A percentile compares a stretch with the other conserved stretches of the same genome.
Evolutionary conservation across 176 grass and related monocot species (phyloP).

Genomic region (Olyra latifolia): DNA sequence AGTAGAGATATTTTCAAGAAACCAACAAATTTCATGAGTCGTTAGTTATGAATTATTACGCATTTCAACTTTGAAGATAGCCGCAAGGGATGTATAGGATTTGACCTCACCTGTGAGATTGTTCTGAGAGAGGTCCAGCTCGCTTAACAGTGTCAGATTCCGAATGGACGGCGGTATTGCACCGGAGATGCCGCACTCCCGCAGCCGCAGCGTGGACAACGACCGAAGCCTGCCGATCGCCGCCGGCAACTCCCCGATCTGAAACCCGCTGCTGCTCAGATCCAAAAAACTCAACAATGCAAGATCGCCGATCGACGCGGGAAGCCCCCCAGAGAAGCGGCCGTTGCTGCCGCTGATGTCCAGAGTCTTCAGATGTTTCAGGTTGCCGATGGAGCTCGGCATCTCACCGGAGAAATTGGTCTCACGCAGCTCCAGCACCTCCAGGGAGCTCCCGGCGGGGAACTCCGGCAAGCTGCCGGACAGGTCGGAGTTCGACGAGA

Average conservation of each 20-base stretch:
- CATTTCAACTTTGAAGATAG: background rate
- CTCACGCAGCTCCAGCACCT: constrained; percentile 39
- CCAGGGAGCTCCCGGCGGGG: constrained; percentile 17
- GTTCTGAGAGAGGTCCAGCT: constrained; percentile 26
- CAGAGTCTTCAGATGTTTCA: constrained; percentile 13
- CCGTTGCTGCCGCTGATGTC: constrained; percentile 11
- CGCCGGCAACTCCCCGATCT: constrained; percentile 3
- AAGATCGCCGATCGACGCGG: constrained; percentile 8
- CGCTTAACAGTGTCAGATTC: background rate
- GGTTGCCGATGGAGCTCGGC: constrained; percentile 40
- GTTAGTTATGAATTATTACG: no score
- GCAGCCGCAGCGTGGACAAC: constrained; percentile 9
- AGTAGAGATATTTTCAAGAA: no score
- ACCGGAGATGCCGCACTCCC: constrained; percentile 20
- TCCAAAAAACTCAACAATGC: constrained; percentile 22
- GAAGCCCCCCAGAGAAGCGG: constrained; percentile 1
- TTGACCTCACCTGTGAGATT: constrained; percentile 29
- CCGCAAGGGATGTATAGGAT: background rate
- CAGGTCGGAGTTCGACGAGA: constrained; percentile 41
- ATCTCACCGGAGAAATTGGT: constrained; percentile 42
- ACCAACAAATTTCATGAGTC: no score
- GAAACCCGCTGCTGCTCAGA: constrained; percentile 28
- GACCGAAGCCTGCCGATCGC: constrained; percentile 20
- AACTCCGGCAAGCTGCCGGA: constrained; percentile 45
- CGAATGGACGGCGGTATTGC: background rate